Evolutionary conservation across 495 filamentous ascomycete genomes (phyloP), one percentile per base, ranked within the genome.

Genomic region (Stereocaulon alpinum): DNA sequence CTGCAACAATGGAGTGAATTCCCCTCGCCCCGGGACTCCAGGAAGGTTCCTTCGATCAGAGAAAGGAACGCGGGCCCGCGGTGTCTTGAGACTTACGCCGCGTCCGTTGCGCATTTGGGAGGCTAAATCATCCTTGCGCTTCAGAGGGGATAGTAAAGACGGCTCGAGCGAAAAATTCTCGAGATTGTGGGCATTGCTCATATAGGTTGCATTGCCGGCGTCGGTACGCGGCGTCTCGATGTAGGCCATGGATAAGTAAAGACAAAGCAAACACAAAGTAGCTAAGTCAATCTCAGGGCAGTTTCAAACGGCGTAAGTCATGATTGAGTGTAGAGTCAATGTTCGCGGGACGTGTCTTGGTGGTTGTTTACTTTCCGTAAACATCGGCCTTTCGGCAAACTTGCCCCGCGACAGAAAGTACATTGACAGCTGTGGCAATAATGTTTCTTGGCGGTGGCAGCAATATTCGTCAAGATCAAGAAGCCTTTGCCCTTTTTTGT

Each of bases 1-100:
- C 73, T 90, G 92, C 68, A 98, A 81, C 56, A 98, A 72, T 0
- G 93, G 93, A 3, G 93, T 98, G 68, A 98, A 98, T 62, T 98
- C 94, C 49, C 80, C 81, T 53, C 83, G 85, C 15, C 75, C 80
- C 1, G 81, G 71, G 41, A 79, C 79, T 14, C 81, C 78, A 29
- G 72, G 85, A 66, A 79, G 74, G 32, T 91, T 87, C 63, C 78
- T 77, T 62, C 80, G 78, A 68, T 86, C 81, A 49, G 77, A 81
- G 43, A 94, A 80, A 55, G 86, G 83, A 37, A 83, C 73, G 53
- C 77, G 75, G 69, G 79, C 72, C 60, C 86, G 83, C 43, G 88
- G 89, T 42, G 90, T 92, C 68, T 78, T 79, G 69, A 87, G 74
- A 67, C 70, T 87, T 59, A 75, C 80, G 63, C 77, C 74, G 30